Evolutionary conservation across 306 rosid genomes (phyloP), one percentile per base, ranked within the genome.

Genomic region (Amphicarpaea edgeworthii): DNA sequence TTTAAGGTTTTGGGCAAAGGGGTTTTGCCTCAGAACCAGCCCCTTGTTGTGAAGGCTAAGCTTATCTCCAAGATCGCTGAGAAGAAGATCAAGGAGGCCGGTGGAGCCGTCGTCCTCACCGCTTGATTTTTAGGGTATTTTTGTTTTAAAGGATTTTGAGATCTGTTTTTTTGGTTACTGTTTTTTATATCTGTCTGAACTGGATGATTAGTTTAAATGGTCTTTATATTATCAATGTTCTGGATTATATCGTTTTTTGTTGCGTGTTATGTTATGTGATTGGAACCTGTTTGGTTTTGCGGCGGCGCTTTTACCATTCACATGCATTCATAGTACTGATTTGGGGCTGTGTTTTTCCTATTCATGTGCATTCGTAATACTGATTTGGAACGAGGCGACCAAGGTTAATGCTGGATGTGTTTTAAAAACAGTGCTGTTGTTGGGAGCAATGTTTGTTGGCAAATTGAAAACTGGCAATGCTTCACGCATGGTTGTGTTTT

Each of bases 1-100:
- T 91, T 91, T 12, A 91, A 91, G 88, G 96, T 91, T 70, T 70
- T 91, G 75, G 96, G 96, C 0, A 91, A 91, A 43, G 96, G 96
- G 0, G 85, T 81, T 55, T 72, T 90, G 77, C 96, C 96, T 3
- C 73, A 65, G 59, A 87, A 88, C 8, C 86, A 85, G 62, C 93
- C 96, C 0, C 4, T 90, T 12, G 96, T 90, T 5, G 87, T 90
- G 19, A 91, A 91, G 84, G 91, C 93, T 6, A 91, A 91, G 73
- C 90, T 91, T 5, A 28, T 91, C 8, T 91, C 96, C 0, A 91
- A 91, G 87, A 81, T 73, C 19, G 96, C 96, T 0, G 96, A 91
- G 89, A 88, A 87, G 92, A 91, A 91, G 86, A 88, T 91, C 77
- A 91, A 88, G 84, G 87, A 88, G 77, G 88, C 86, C 21, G 96